phyloP scores from a whole-genome alignment of 2,329 filamentous ascomycete species.

The Fusarium sarcochroum region DNA sequence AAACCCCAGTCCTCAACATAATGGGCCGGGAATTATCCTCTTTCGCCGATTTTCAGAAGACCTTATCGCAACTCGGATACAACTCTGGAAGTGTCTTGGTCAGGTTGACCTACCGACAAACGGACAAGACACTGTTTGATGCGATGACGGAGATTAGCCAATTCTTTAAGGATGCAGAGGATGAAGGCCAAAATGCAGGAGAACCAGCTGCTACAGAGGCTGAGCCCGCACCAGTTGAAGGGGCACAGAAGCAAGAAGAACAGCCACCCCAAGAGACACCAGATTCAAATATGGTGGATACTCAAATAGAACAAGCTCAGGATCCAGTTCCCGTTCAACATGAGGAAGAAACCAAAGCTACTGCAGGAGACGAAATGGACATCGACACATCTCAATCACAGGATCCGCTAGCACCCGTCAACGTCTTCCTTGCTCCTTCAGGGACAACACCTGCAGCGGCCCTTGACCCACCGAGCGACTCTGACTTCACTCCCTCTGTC shows the following conservation, averaged over 20 bases:
- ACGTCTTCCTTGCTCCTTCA: conserved; percentile 83
- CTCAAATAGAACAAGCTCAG: conserved; percentile 16
- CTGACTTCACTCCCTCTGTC: conserved; percentile 82
- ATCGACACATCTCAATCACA: conserved; percentile 35
- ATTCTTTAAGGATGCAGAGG: conserved; percentile 74
- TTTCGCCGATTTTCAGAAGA: conserved; percentile 89
- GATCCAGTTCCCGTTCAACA: conserved; percentile 13
- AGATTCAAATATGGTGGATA: conserved; percentile 47
- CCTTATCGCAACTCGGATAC: conserved; percentile 86
- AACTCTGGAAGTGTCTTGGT: conserved; percentile 87
- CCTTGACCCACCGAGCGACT: conserved; percentile 74
- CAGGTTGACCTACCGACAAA: conserved; percentile 81
- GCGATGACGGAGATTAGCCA: conserved; percentile 85
- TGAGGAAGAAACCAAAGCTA: conserved; percentile 8
- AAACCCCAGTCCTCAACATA: conserved; percentile 86
- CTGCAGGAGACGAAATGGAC: conserved; percentile 37
- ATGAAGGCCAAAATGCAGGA: conserved; percentile 36
- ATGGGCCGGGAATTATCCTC: conserved; percentile 84
- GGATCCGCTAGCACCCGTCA: conserved; percentile 67
- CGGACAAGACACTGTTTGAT: conserved; percentile 83
- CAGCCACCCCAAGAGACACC: conserved; percentile 19
- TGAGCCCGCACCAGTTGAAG: conserved; percentile 20
- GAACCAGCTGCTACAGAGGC: conserved; percentile 11
- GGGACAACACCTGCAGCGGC: conserved; percentile 83
- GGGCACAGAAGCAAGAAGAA: conserved; percentile 21